Base-by-base conservation (phyloP, 1,284 basidiomycete species). In the Tylopilus sp. region DNA sequence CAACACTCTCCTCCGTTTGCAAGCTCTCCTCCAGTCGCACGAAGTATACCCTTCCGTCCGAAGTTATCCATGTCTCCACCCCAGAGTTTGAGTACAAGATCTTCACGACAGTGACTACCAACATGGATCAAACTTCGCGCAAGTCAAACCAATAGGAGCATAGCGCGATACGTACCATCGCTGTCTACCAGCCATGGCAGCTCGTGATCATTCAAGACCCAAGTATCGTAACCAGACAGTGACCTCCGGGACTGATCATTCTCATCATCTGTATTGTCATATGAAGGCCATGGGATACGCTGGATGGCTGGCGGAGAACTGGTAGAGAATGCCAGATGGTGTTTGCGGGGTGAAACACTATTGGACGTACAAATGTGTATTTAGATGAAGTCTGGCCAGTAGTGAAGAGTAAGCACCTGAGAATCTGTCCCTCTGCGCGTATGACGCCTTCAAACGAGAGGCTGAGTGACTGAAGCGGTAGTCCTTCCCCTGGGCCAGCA, bases 371-470 rank as follows among this genome's bases (percentile, higher is more conserved):
- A 10, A 48, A 34, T 33, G 21, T 6, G 26, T 6, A 26, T 46
- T 11, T 43, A 29, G 41, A 43, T 36, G 11, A 47, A 44, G 12
- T 39, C 44, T 26, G 42, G 40, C 47, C 34, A 25, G 43, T 13
- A 38, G 21, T 13, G 45, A 42, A 30, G 45, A 30, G 37, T 66
- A 73, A 19, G 28, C 60, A 86, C 80, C 86, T 83, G 45, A 86
- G 64, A 16, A 95, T 73, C 15, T 75, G 75, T 21, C 90, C 90
- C 51, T 92, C 89, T 15, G 89, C 77, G 6, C 83, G 78, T 51
- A 92, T 77, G 19, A 93, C 90, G 1, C 92, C 92, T 63, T 95
- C 92, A 44, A 92, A 82, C 28, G 79, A 76, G 39, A 92, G 70
- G 48, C 72, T 75, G 35, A 89, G 67, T 13, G 80, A 75, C 48